Percentiles rank a stretch among this genome's conserved stretches.
These are phyloP conservation scores for Selaginella moellendorffii DNA, from an alignment of 75 land plant species.

Conservation along the genomic window DNA sequence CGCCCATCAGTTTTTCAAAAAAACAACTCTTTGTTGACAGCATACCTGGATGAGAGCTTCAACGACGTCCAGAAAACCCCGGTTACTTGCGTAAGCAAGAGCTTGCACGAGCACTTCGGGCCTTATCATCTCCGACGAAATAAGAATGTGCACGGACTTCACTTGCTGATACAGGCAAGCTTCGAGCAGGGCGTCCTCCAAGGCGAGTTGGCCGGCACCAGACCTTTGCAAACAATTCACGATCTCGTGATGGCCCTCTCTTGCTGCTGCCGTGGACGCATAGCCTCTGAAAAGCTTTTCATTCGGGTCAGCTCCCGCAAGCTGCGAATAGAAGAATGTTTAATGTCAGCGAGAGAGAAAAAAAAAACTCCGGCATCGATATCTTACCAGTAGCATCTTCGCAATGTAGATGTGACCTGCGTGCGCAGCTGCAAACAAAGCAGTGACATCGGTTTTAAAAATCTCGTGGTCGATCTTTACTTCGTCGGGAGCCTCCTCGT, in stretches of 20 bases:
- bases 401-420: constrained; percentile 42
- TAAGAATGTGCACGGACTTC: constrained; percentile 31
- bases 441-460: constrained; percentile 54
- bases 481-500: constrained; percentile 42
- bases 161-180: constrained; percentile 40
- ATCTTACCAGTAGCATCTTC: constrained; percentile 41
- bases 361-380: neutral
- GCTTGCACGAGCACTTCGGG: constrained; percentile 45
- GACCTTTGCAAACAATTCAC: constrained; percentile 34
- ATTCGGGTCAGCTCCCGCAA: constrained; percentile 61
- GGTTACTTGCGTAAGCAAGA: constrained; percentile 46
- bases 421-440: constrained; percentile 65
- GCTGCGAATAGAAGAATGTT: constrained; percentile 8
- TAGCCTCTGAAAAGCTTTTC: constrained; percentile 61
- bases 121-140: constrained; percentile 44
- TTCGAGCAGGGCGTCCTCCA: constrained; percentile 72
- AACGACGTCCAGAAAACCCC: constrained; percentile 61
- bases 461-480: constrained; percentile 39
- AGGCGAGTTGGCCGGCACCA: constrained; percentile 51
- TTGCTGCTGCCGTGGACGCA: constrained; percentile 72
- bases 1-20: no score
- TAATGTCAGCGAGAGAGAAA: no score
- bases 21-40: no score
- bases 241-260: constrained; percentile 41
- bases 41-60: constrained; percentile 35